phyloP scores from a whole-genome alignment of 208 protist genomes.

The Crithidia thermophila region DNA sequence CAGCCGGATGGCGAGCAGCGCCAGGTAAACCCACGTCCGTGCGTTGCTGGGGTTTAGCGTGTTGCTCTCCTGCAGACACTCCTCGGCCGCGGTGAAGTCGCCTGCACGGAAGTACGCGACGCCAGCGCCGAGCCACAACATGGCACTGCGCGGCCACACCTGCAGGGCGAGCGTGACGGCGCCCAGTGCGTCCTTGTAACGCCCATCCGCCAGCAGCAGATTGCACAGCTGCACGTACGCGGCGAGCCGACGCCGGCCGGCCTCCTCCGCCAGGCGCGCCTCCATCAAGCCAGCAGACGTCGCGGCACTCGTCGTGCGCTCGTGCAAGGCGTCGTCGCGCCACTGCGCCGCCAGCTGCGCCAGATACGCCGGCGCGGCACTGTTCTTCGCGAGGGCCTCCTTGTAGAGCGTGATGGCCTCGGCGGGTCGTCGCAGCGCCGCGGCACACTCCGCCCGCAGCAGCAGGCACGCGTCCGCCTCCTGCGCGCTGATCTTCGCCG shows the following conservation, averaged over 20 bases:
- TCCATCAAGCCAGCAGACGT: neutral
- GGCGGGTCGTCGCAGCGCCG: conserved; percentile 48
- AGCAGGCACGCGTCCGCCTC: conserved; percentile 49
- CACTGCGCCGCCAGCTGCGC: conserved; percentile 21
- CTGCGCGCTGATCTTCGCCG: neutral
- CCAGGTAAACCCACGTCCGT: conserved; percentile 86
- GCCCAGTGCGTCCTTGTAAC: conserved; percentile 76
- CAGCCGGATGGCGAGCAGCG: conserved; percentile 48
- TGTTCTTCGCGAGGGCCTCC: conserved; percentile 42
- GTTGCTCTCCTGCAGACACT: conserved; percentile 90
- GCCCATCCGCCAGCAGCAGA: conserved; percentile 65
- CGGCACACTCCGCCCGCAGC: conserved; percentile 68
- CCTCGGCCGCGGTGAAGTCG: conserved; percentile 70
- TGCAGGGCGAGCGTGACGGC: conserved; percentile 73
- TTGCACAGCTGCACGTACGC: conserved; percentile 82
- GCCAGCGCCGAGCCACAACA: conserved; percentile 88
- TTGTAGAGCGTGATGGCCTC: conserved; percentile 68
- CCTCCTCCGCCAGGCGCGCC: conserved; percentile 14
- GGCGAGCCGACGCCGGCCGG: conserved; percentile 12
- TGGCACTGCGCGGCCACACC: conserved; percentile 68
- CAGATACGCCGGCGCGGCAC: conserved; percentile 23
- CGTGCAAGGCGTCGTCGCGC: conserved; percentile 2
- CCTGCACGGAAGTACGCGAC: conserved; percentile 85
- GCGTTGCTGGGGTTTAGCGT: conserved; percentile 84
- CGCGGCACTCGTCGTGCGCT: conserved; percentile 2